Evolutionary conservation across 352 stramenopile genomes (phyloP).

Genomic region (Phytopythium boreale): DNA sequence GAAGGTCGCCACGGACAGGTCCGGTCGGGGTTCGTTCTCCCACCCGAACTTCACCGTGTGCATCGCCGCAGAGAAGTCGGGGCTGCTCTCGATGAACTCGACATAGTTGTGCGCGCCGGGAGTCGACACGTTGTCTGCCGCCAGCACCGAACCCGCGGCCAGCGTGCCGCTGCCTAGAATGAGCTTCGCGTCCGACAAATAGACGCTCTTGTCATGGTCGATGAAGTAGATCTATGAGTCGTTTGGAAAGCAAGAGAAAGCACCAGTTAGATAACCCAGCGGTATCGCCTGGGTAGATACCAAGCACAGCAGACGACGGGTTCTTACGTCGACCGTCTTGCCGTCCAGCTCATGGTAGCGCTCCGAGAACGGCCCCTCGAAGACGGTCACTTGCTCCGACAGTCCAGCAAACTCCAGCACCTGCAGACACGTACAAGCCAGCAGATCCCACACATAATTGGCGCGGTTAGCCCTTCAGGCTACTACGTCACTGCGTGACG

Average conservation of each 20-base stretch:
- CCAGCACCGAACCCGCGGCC: constrained; percentile 20
- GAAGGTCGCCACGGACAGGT: constrained; percentile 9
- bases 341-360: constrained; percentile 27
- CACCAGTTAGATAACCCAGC: no score
- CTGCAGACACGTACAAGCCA: no score
- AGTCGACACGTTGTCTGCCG: constrained; percentile 31
- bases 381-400: constrained; percentile 36
- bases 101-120: constrained; percentile 30
- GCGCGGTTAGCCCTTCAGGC: background rate
- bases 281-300: no score
- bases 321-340: constrained; percentile 34
- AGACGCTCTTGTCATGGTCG: constrained; percentile 36
- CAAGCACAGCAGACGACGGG: no score
- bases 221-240: no score
- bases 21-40: background rate
- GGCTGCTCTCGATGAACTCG: constrained; percentile 25
- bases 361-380: constrained; percentile 31
- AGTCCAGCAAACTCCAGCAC: constrained; percentile 41
- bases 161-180: constrained; percentile 34
- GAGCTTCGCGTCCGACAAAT: constrained; percentile 38
- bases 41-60: constrained; percentile 11
- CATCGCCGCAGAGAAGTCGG: constrained; percentile 18
- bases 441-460: no score
- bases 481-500: background rate
- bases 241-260: no score